Percentiles rank a stretch among this genome's conserved stretches.
These are phyloP conservation scores for Aspergillus wentii DNA, from an alignment of 495 filamentous ascomycete species.

Conservation along the genomic window DNA sequence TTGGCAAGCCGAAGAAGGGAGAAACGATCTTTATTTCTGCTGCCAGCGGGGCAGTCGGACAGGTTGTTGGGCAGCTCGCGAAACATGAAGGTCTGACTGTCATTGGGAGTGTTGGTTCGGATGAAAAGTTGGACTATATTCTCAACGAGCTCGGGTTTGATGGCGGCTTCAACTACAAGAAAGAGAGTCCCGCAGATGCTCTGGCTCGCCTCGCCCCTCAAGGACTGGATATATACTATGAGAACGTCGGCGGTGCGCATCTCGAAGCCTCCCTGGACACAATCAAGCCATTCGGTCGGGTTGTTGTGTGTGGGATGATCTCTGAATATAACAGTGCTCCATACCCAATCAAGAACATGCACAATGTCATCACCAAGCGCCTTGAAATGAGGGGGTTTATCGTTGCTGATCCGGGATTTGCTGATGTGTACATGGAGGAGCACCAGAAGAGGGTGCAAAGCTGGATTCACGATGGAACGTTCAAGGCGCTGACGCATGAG, in stretches of 20 bases:
- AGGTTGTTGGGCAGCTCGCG: constrained; percentile 78
- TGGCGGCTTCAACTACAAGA: constrained; percentile 75
- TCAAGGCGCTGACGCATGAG: constrained; percentile 66
- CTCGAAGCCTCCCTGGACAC: constrained; percentile 68
- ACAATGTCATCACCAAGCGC: constrained; percentile 33
- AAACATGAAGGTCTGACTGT: constrained; percentile 84
- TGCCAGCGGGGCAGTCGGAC: constrained; percentile 79
- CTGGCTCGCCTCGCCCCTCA: constrained; percentile 70
- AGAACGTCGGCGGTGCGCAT: constrained; percentile 90
- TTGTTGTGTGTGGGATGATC: constrained; percentile 56
- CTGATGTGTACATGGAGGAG: constrained; percentile 63
- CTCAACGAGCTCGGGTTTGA: constrained; percentile 62
- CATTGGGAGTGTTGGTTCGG: constrained; percentile 68
- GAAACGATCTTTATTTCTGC: constrained; percentile 85
- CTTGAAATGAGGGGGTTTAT: constrained; percentile 63
- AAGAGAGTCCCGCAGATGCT: constrained; percentile 62
- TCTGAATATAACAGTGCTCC: constrained; percentile 63
- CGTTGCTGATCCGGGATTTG: constrained; percentile 55
- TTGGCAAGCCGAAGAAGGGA: constrained; percentile 79
- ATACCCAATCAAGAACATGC: constrained; percentile 56
- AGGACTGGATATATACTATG: constrained; percentile 91
- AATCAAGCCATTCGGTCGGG: constrained; percentile 65
- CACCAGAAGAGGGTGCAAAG: constrained; percentile 76
- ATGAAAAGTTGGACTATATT: constrained; percentile 65
- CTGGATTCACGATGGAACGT: constrained; percentile 79